A percentile compares a stretch with the other conserved stretches of the same genome.
These are phyloP conservation scores for Fusarium sp. DNA, from an alignment of 2,329 filamentous ascomycete species.

Conservation along the genomic window DNA sequence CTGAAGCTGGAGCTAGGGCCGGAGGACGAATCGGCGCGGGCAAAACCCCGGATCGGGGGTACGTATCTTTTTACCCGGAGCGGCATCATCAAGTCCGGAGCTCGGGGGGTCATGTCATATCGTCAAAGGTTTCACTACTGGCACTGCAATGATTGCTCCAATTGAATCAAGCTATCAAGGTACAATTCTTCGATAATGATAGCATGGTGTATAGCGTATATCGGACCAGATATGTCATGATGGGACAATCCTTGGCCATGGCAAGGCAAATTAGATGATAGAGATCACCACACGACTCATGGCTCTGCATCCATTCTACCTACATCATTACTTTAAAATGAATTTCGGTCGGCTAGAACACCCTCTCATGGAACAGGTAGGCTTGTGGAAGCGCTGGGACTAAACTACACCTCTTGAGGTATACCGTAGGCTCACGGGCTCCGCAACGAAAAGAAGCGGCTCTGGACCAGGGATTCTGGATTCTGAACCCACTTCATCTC, in stretches of 20 bases:
- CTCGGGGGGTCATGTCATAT: constrained; percentile 2
- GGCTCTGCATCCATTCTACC: not conserved
- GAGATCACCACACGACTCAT: constrained; percentile 4
- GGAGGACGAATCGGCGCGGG: constrained; percentile 35
- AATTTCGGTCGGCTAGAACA: not conserved
- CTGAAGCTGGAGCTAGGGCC: constrained; percentile 24
- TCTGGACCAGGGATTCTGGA: not conserved
- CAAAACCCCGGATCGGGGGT: constrained; percentile 38
- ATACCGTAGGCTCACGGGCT: constrained; percentile 2
- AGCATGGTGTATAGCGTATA: not conserved
- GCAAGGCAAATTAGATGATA: not conserved
- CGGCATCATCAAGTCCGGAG: not conserved
- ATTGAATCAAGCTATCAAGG: not conserved
- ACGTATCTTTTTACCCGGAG: constrained; percentile 21
- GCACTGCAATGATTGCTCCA: too few relatives aligned
- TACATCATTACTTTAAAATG: not conserved
- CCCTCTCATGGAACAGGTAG: not conserved
- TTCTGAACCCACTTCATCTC: constrained; percentile 2
- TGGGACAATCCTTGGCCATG: not conserved
- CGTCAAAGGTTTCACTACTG: not conserved
- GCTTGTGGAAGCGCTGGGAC: not conserved
- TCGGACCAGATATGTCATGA: not conserved
- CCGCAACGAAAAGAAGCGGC: not conserved
- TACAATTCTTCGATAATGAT: not conserved
- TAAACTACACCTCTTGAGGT: constrained; percentile 11